A percentile compares a stretch with the other conserved stretches of the same genome.
These are phyloP conservation scores for Candida piceae DNA, from an alignment of 805 yeast species.

Conservation along the genomic window DNA sequence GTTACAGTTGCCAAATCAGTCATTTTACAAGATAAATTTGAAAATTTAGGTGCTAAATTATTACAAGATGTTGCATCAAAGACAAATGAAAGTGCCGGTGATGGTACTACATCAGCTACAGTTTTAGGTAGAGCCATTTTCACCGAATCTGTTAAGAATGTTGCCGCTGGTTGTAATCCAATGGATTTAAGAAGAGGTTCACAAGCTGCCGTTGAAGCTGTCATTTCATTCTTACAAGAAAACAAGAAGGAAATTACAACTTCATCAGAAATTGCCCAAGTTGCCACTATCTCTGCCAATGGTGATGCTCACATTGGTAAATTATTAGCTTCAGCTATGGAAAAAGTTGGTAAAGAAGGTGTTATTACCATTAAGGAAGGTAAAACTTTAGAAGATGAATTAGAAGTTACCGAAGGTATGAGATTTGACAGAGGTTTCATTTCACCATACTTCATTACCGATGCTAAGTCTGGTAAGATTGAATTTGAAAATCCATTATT, in stretches of 20 bases:
- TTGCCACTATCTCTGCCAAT: conserved; percentile 95
- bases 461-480: conserved; percentile 86
- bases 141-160: conserved; percentile 92
- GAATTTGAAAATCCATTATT: conserved; percentile 92
- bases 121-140: conserved; percentile 93
- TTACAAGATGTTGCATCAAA: conserved; percentile 95
- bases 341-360: conserved; percentile 98
- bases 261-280: conserved; percentile 93
- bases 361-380: conserved; percentile 97
- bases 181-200: conserved; percentile 97
- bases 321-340: conserved; percentile 92
- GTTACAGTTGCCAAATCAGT: conserved; percentile 92
- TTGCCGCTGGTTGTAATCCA: conserved; percentile 98
- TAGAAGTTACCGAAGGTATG: conserved; percentile 98
- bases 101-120: conserved; percentile 97
- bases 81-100: conserved; percentile 97
- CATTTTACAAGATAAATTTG: conserved; percentile 81
- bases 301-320: conserved; percentile 92
- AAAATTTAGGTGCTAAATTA: conserved; percentile 93
- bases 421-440: conserved; percentile 96
- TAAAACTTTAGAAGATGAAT: conserved; percentile 91
- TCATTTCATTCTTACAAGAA: conserved; percentile 73
- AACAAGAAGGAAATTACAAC: conserved; percentile 93
- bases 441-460: conserved; percentile 94
- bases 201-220: conserved; percentile 94